Evolutionary conservation across 2,329 filamentous ascomycete genomes (phyloP).

Genomic region (Alternaria postmessia): DNA sequence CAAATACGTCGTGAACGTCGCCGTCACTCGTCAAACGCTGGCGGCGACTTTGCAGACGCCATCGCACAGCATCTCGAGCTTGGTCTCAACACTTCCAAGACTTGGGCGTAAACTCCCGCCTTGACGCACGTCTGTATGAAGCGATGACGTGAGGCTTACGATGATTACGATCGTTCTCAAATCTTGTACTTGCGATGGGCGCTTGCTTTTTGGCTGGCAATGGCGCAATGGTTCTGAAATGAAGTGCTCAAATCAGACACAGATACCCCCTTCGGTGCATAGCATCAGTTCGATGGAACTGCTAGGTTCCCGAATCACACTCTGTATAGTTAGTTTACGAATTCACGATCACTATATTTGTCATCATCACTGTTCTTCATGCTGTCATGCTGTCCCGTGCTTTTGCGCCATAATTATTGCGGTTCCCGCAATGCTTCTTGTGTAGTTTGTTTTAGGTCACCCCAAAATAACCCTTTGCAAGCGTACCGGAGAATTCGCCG

Average conservation of each 20-base stretch:
- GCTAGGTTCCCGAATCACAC: constrained; percentile 6
- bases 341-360: constrained; percentile 1
- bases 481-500: background rate
- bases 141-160: background rate
- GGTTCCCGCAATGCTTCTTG: background rate
- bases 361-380: background rate
- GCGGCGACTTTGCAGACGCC: constrained; percentile 46
- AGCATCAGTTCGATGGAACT: constrained; percentile 10
- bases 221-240: constrained; percentile 39
- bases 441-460: background rate
- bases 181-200: constrained; percentile 11
- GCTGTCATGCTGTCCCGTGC: background rate
- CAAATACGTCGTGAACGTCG: constrained; percentile 57
- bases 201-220: constrained; percentile 5
- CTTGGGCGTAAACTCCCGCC: constrained; percentile 30
- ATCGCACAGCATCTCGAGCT: constrained; percentile 48
- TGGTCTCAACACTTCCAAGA: constrained; percentile 37
- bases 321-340: constrained; percentile 9
- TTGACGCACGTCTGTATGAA: background rate
- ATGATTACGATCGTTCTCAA: background rate
- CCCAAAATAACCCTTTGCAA: background rate
- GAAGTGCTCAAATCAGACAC: constrained; percentile 45
- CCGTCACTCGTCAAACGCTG: constrained; percentile 47
- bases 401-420: background rate
- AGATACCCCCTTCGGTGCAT: constrained; percentile 25